Conservation (phyloP, 1,139 yeast species). For the Geotrichum carabidarum region DNA sequence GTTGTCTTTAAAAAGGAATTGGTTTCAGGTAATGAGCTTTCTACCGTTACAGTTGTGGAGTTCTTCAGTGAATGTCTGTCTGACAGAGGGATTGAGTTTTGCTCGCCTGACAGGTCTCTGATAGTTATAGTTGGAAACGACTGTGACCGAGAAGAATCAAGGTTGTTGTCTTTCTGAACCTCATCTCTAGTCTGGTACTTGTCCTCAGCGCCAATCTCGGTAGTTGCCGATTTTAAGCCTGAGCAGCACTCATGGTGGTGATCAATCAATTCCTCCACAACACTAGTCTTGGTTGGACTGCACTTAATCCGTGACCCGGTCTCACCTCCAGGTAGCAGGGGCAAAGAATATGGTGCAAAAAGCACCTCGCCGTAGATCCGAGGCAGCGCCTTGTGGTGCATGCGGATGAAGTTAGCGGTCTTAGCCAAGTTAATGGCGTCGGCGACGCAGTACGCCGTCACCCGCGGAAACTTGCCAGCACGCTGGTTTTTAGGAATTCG, state of each 20-base stretch:
- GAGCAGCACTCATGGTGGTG: conserved; percentile 89
- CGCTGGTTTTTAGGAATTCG: conserved; percentile 61
- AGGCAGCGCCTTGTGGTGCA: conserved; percentile 77
- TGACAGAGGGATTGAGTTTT: too few species aligned
- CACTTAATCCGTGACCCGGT: conserved; percentile 73
- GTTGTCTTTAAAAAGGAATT: too few species aligned
- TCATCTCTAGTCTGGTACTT: background rate
- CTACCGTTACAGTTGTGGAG: too few species aligned
- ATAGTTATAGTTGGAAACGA: conserved; percentile 45
- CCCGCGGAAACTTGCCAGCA: conserved; percentile 68
- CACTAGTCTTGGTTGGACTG: conserved; percentile 62
- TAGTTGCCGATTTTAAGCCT: conserved; percentile 46
- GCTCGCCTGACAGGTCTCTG: background rate
- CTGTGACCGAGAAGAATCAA: conserved; percentile 66
- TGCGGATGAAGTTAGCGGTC: conserved; percentile 58
- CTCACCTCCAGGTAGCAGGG: conserved; percentile 79
- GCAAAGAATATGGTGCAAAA: conserved; percentile 84
- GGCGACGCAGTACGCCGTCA: conserved; percentile 85
- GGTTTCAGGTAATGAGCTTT: too few species aligned
- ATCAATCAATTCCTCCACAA: conserved; percentile 79
- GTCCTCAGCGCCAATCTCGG: background rate
- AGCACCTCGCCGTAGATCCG: conserved; percentile 84
- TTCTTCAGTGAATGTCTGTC: too few species aligned
- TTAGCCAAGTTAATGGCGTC: conserved; percentile 68
- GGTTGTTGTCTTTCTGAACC: conserved; percentile 30